Evolutionary conservation across 2,329 filamentous ascomycete genomes (phyloP).

Genomic region (Knufia petricola): DNA sequence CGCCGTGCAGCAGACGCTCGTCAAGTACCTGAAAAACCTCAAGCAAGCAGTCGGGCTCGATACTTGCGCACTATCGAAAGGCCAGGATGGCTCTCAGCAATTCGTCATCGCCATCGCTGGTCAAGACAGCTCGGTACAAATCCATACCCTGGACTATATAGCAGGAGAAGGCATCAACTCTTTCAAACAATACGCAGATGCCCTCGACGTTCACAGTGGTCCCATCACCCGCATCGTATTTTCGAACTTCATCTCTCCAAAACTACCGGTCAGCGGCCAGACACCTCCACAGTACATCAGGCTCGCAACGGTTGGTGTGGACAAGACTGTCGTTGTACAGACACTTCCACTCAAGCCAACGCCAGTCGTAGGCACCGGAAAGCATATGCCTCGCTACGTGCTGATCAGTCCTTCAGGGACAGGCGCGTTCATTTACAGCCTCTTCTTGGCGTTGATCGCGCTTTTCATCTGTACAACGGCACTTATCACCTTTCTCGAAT

Average conservation of each 20-base stretch:
- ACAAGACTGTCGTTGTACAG: slow-evolving; percentile 70
- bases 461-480: slow-evolving; percentile 54
- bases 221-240: slow-evolving; percentile 49
- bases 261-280: slow-evolving; percentile 38
- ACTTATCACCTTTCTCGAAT: slow-evolving; percentile 52
- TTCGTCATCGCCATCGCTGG: slow-evolving; percentile 72
- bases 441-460: slow-evolving; percentile 51
- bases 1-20: slow-evolving; percentile 32
- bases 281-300: slow-evolving; percentile 54
- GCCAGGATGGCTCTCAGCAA: slow-evolving; percentile 57
- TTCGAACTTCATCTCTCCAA: slow-evolving; percentile 44
- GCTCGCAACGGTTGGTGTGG: slow-evolving; percentile 71
- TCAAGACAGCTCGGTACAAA: slow-evolving; percentile 65
- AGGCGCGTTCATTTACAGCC: slow-evolving; percentile 45
- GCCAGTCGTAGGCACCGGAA: slow-evolving; percentile 38
- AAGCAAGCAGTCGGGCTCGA: slow-evolving; percentile 71
- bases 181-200: slow-evolving; percentile 42
- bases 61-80: slow-evolving; percentile 56
- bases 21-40: slow-evolving; percentile 54
- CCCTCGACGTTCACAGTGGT: slow-evolving; percentile 47
- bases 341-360: slow-evolving; percentile 56
- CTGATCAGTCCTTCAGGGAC: slow-evolving; percentile 50
- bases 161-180: slow-evolving; percentile 34
- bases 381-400: slow-evolving; percentile 54
- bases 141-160: slow-evolving; percentile 67